Evolutionary conservation across 2,329 filamentous ascomycete genomes (phyloP).

Genomic region (Trichoderma citrinoviride): DNA sequence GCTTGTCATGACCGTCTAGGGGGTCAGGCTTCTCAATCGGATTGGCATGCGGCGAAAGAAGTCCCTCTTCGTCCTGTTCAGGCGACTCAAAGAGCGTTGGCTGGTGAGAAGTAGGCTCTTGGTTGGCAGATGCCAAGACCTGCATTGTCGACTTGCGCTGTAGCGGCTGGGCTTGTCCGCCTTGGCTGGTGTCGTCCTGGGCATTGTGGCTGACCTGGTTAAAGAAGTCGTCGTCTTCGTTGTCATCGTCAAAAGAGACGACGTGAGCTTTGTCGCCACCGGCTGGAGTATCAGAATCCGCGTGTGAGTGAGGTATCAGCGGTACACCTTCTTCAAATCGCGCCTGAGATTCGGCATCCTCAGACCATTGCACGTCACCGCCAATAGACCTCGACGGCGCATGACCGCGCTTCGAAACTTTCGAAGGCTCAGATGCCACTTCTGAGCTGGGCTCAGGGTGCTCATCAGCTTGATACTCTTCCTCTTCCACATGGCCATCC

Average conservation of each 20-base stretch:
- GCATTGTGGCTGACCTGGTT: conserved; percentile 43
- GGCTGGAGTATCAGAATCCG: conserved; percentile 8
- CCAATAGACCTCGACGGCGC: conserved; percentile 41
- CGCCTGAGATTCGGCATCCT: conserved; percentile 50
- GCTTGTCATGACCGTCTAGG: background rate
- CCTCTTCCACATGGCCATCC: conserved; percentile 45
- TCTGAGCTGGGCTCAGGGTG: conserved; percentile 20
- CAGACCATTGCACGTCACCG: conserved; percentile 41
- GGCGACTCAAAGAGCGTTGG: conserved; percentile 34
- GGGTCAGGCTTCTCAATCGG: background rate
- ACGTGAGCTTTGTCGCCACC: background rate
- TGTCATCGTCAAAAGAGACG: conserved; percentile 44
- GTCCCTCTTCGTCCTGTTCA: conserved; percentile 32
- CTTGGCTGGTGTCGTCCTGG: background rate
- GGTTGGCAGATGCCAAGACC: conserved; percentile 54
- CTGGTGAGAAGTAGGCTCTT: conserved; percentile 32
- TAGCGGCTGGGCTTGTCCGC: conserved; percentile 37
- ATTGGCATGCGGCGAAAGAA: conserved; percentile 25
- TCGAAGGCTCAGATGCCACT: conserved; percentile 17
- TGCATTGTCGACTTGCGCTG: conserved; percentile 69
- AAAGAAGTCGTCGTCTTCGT: conserved; percentile 64
- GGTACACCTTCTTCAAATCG: conserved; percentile 70
- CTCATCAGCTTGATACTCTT: conserved; percentile 30
- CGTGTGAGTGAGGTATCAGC: conserved; percentile 47
- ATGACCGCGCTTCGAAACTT: conserved; percentile 26